Percentiles rank a stretch among this genome's conserved stretches.
Evolutionary conservation across 441 rosid genomes (phyloP).

Genomic region (Iberis amara): DNA sequence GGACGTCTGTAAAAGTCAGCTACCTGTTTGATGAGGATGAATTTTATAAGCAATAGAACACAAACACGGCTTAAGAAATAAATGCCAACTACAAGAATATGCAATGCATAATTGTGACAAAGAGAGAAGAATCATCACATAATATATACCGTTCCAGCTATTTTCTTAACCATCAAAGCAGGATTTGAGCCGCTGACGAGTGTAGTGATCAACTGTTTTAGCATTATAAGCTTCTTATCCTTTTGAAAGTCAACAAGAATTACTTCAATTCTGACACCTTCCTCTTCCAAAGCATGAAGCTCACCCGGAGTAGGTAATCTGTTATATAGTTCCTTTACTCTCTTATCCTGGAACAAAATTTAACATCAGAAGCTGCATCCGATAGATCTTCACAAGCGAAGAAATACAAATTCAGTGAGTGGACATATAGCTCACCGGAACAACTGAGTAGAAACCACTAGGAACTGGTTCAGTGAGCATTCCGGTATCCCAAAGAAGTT

Average conservation of each 20-base stretch:
- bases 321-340: conserved; percentile 71
- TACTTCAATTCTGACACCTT: conserved; percentile 73
- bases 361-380: conserved; percentile 18
- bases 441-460: conserved; percentile 87
- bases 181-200: conserved; percentile 83
- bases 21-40: conserved; percentile 44
- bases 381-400: conserved; percentile 1
- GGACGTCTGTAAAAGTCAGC: conserved; percentile 84
- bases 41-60: conserved; percentile 8
- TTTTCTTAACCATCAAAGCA: conserved; percentile 83
- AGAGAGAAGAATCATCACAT: conserved; percentile 20
- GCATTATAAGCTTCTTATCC: conserved; percentile 86
- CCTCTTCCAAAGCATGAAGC: conserved; percentile 71
- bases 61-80: not conserved
- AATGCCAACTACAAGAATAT: conserved; percentile 2
- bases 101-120: not conserved
- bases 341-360: conserved; percentile 60
- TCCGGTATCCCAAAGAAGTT: conserved; percentile 87
- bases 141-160: conserved; percentile 76
- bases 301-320: conserved; percentile 73
- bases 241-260: conserved; percentile 84
- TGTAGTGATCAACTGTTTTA: conserved; percentile 78
- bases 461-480: conserved; percentile 79
- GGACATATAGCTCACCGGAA: conserved; percentile 49
- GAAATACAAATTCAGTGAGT: not conserved